Evolutionary conservation across 768 basidiomycete species (phyloP).

Genomic region (Lactifluus volemus): DNA sequence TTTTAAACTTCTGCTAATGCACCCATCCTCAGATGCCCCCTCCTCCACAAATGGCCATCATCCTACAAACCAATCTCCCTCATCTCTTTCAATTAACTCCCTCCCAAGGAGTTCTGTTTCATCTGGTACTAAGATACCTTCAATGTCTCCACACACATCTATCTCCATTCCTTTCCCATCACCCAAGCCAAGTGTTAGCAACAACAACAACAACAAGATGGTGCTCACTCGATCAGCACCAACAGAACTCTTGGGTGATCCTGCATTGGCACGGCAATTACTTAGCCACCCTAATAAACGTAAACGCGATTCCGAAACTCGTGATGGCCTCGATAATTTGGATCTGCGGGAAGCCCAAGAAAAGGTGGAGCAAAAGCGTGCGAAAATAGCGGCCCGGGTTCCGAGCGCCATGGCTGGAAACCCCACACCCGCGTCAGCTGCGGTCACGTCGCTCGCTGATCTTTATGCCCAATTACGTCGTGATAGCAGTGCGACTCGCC

Average conservation of each 20-base stretch:
- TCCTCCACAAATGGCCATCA: background rate
- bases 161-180: background rate
- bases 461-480: constrained; percentile 11
- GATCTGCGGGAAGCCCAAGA: constrained; percentile 7
- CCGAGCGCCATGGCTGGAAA: constrained; percentile 3
- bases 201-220: background rate
- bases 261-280: background rate
- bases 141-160: background rate
- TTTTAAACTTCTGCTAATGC: background rate
- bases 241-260: background rate
- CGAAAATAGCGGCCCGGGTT: constrained; percentile 9
- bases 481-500: background rate
- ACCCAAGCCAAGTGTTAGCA: background rate
- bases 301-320: background rate
- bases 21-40: background rate
- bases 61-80: background rate
- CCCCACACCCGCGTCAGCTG: background rate
- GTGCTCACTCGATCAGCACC: background rate
- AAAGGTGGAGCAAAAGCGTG: constrained; percentile 11
- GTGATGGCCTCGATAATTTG: background rate
- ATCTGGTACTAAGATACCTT: background rate
- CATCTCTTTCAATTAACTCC: background rate
- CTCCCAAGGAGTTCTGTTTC: background rate
- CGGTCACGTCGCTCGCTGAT: constrained; percentile 7
- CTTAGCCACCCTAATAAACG: background rate